Evolutionary conservation across 805 yeast genomes (phyloP).

Genomic region (Candida sanyiensis): DNA sequence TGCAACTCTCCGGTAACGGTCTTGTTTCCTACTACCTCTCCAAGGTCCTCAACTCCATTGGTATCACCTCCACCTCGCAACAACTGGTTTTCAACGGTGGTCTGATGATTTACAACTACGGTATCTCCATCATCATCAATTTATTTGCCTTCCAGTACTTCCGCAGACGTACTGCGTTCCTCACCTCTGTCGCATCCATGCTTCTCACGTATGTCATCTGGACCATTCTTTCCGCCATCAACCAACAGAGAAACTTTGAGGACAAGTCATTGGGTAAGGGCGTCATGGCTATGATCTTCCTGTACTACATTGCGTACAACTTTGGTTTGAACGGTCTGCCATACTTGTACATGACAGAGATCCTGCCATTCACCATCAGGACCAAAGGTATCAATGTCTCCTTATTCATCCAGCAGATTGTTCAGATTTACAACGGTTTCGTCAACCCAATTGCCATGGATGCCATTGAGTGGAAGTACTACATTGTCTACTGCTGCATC

Average conservation of each 20-base stretch:
- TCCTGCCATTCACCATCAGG: constrained; percentile 27
- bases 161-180: constrained; percentile 32
- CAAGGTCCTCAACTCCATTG: constrained; percentile 45
- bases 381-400: constrained; percentile 23
- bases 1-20: constrained; percentile 47
- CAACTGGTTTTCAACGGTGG: constrained; percentile 46
- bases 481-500: constrained; percentile 30
- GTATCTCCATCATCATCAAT: constrained; percentile 25
- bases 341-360: constrained; percentile 38
- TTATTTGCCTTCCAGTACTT: constrained; percentile 21
- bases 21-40: constrained; percentile 44
- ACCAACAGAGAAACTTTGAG: constrained; percentile 34
- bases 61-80: constrained; percentile 37
- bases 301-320: constrained; percentile 36
- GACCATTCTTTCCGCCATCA: constrained; percentile 41
- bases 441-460: constrained; percentile 34
- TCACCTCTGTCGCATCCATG: constrained; percentile 32
- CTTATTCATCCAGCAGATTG: constrained; percentile 14
- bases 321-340: constrained; percentile 41
- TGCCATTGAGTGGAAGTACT: constrained; percentile 31
- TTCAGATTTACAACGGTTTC: constrained; percentile 27
- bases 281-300: constrained; percentile 44
- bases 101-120: constrained; percentile 40
- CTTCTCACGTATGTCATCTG: constrained; percentile 32
- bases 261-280: constrained; percentile 37